Evolutionary conservation across 805 yeast species (phyloP).

Genomic region (Kodamaea hsintzibuensis): DNA sequence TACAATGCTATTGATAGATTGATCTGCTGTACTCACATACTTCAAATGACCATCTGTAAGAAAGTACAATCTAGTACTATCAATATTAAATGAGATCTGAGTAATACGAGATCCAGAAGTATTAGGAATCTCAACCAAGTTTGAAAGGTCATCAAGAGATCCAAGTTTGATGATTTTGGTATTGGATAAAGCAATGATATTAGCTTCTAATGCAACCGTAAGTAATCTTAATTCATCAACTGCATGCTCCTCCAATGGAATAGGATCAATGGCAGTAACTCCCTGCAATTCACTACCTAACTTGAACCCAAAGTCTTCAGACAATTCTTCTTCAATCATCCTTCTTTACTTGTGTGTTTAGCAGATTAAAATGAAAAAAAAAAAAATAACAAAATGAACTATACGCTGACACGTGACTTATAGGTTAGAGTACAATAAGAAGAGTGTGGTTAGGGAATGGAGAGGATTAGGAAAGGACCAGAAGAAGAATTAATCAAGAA

Average conservation of each 20-base stretch:
- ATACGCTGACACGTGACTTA: background rate
- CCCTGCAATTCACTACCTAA: slow-evolving; percentile 38
- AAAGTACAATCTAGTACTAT: slow-evolving; percentile 30
- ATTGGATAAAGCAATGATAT: slow-evolving; percentile 41
- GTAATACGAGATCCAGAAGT: slow-evolving; percentile 18
- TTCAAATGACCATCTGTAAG: slow-evolving; percentile 18
- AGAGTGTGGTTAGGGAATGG: too few species aligned
- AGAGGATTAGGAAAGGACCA: too few species aligned
- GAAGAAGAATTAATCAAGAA: too few species aligned
- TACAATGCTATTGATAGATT: background rate
- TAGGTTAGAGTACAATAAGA: too few species aligned
- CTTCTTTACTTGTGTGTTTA: background rate
- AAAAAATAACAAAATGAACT: background rate
- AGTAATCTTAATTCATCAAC: slow-evolving; percentile 29
- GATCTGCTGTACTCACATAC: slow-evolving; percentile 8
- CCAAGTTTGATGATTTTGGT: slow-evolving; percentile 36
- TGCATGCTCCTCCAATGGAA: slow-evolving; percentile 26
- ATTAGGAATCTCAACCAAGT: background rate
- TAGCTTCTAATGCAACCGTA: slow-evolving; percentile 31
- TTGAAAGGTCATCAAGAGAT: slow-evolving; percentile 15
- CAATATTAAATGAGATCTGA: slow-evolving; percentile 31
- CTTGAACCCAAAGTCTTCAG: slow-evolving; percentile 50
- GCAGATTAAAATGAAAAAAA: too few species aligned
- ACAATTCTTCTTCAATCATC: slow-evolving; percentile 19
- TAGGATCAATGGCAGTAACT: slow-evolving; percentile 17